These are phyloP conservation scores for Steccherinum ochraceum DNA, from an alignment of 768 basidiomycete species.

Conservation along the genomic window DNA sequence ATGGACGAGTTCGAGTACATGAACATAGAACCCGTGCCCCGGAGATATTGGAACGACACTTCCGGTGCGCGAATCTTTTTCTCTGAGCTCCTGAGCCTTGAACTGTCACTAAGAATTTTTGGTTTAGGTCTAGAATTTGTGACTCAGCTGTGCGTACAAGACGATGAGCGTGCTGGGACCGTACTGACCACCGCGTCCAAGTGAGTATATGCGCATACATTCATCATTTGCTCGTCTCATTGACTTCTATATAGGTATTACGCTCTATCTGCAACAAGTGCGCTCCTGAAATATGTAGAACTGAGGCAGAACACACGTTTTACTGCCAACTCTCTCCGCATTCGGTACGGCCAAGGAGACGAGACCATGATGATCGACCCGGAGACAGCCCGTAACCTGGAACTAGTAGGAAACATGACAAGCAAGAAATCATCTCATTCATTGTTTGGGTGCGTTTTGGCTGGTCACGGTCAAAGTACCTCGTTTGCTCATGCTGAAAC, in stretches of 20 bases:
- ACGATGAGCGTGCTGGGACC: conserved; percentile 76
- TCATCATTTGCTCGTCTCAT: background rate
- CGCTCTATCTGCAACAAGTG: conserved; percentile 78
- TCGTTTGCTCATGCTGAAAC: background rate
- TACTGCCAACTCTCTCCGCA: conserved; percentile 60
- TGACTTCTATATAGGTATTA: conserved; percentile 56
- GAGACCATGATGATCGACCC: conserved; percentile 95
- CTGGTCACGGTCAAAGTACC: no score
- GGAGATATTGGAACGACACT: conserved; percentile 83
- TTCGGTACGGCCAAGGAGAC: conserved; percentile 73
- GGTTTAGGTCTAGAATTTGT: conserved; percentile 84
- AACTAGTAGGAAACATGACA: conserved; percentile 75
- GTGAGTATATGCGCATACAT: conserved; percentile 37
- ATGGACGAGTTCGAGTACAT: conserved; percentile 67
- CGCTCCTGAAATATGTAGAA: conserved; percentile 84
- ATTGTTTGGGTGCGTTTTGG: conserved; percentile 63
- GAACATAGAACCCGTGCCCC: conserved; percentile 60
- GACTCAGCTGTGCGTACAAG: conserved; percentile 69
- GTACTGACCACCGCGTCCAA: conserved; percentile 77
- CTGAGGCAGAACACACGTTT: conserved; percentile 63
- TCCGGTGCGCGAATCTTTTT: conserved; percentile 54
- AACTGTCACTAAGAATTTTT: no score
- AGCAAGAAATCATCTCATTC: conserved; percentile 65
- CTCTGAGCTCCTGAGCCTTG: background rate
- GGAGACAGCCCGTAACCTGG: conserved; percentile 83